Evolutionary conservation across 2,329 filamentous ascomycete species (phyloP).

Genomic region (Colletotrichum paranaense): DNA sequence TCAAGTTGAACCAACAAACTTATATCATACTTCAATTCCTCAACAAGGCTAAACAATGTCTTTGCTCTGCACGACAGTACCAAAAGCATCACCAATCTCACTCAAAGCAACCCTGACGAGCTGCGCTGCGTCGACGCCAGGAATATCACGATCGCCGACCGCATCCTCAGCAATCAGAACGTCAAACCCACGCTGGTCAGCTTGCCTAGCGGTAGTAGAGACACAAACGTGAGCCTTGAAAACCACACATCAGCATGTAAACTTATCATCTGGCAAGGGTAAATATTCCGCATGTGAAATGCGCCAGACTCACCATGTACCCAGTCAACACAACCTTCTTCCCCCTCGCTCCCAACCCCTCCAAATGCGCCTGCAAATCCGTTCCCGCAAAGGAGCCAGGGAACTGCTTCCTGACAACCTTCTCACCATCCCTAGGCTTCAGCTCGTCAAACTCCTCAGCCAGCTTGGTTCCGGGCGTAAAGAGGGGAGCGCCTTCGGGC

Average conservation of each 20-base stretch:
- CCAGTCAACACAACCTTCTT: constrained; percentile 72
- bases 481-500: constrained; percentile 72
- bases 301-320: constrained; percentile 60
- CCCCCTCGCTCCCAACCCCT: constrained; percentile 57
- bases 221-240: constrained; percentile 73
- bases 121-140: constrained; percentile 67
- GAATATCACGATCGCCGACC: constrained; percentile 75
- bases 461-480: constrained; percentile 70
- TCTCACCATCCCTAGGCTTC: constrained; percentile 63
- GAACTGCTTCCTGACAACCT: constrained; percentile 66
- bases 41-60: constrained; percentile 36
- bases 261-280: too few species aligned
- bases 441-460: constrained; percentile 72
- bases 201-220: constrained; percentile 72
- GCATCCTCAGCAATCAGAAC: constrained; percentile 70
- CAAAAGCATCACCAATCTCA: constrained; percentile 73
- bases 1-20: too few species aligned
- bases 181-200: constrained; percentile 70
- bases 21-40: not conserved
- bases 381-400: constrained; percentile 72
- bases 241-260: not conserved
- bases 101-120: constrained; percentile 62
- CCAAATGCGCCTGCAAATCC: constrained; percentile 64
- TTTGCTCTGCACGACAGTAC: constrained; percentile 62
- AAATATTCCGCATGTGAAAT: too few species aligned